These are phyloP conservation scores for Gyromitra esculenta DNA, from an alignment of 2,329 filamentous ascomycete species.

Conservation along the genomic window DNA sequence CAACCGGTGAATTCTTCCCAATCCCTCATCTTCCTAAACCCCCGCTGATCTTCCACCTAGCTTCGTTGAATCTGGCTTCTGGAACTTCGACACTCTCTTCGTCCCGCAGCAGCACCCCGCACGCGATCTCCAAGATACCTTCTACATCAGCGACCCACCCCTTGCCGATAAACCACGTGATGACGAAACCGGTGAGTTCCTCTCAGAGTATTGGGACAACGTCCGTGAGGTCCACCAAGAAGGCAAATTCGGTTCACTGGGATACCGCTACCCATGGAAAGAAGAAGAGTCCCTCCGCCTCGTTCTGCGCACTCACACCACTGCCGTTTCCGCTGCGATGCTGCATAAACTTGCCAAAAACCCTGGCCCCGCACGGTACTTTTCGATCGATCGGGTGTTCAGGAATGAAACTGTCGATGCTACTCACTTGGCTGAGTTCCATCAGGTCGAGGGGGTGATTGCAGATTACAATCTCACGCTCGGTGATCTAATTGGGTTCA, in stretches of 20 bases:
- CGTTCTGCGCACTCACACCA: conserved; percentile 95
- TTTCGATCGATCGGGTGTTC: conserved; percentile 98
- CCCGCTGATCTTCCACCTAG: conserved; percentile 58
- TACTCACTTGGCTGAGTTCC: conserved; percentile 96
- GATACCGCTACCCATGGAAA: conserved; percentile 94
- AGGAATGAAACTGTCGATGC: conserved; percentile 97
- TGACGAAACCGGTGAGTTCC: conserved; percentile 71
- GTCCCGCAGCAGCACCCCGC: conserved; percentile 98
- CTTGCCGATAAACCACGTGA: conserved; percentile 74
- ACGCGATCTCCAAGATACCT: conserved; percentile 96
- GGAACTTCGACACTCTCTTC: conserved; percentile 98
- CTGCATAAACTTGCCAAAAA: conserved; percentile 86
- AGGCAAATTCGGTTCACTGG: conserved; percentile 92
- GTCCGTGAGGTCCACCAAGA: conserved; percentile 86
- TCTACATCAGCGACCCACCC: conserved; percentile 93
- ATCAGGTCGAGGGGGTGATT: conserved; percentile 98
- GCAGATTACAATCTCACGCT: conserved; percentile 93
- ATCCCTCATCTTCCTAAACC: not conserved
- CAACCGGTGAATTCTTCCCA: conserved; percentile 66
- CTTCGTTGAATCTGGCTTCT: conserved; percentile 96
- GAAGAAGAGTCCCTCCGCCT: conserved; percentile 85
- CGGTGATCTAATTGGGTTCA: conserved; percentile 91
- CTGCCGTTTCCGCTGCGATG: conserved; percentile 88
- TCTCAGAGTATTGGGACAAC: conserved; percentile 87
- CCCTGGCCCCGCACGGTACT: conserved; percentile 90